Percentiles rank a stretch among this genome's conserved stretches.
These are phyloP conservation scores for Prototheca cutis DNA, from an alignment of 163 green algal genomes.

Conservation along the genomic window DNA sequence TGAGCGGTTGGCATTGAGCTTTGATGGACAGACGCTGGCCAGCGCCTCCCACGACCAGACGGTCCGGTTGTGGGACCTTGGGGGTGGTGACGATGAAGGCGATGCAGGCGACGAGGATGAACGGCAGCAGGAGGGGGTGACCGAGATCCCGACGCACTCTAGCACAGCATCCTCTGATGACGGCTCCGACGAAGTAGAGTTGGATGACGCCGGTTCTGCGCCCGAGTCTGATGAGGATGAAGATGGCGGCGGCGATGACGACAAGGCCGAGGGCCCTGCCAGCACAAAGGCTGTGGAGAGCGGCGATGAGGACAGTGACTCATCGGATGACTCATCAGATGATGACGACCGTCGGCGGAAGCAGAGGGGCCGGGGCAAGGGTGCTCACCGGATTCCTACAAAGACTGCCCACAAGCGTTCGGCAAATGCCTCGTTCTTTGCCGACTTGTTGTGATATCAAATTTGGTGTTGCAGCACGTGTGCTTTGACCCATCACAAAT, in stretches of 20 bases:
- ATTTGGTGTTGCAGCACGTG: too few species aligned
- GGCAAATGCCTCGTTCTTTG: conserved; percentile 45
- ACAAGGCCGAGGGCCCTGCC: neutral
- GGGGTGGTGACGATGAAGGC: conserved; percentile 31
- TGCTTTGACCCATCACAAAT: too few species aligned
- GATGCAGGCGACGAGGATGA: conserved; percentile 34
- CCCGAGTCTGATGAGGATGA: too few species aligned
- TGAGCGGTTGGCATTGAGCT: conserved; percentile 57
- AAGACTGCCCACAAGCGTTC: conserved; percentile 25
- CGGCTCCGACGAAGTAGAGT: too few species aligned
- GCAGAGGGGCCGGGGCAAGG: conserved; percentile 32
- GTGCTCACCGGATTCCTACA: conserved; percentile 17
- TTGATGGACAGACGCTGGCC: conserved; percentile 36
- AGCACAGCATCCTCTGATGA: too few species aligned
- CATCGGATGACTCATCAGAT: conserved; percentile 7
- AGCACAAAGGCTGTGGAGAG: neutral
- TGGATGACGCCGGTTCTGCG: too few species aligned
- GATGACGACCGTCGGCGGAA: conserved; percentile 10
- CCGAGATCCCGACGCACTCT: too few species aligned
- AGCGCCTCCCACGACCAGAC: conserved; percentile 57
- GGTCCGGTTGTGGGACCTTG: conserved; percentile 70
- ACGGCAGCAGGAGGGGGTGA: conserved; percentile 13
- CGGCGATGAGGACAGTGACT: neutral
- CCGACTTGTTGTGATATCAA: too few species aligned
- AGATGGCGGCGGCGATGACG: conserved; percentile 7